These are phyloP conservation scores for Westerdykella aurantiaca DNA, from an alignment of 2,329 filamentous ascomycete genomes.

Conservation along the genomic window DNA sequence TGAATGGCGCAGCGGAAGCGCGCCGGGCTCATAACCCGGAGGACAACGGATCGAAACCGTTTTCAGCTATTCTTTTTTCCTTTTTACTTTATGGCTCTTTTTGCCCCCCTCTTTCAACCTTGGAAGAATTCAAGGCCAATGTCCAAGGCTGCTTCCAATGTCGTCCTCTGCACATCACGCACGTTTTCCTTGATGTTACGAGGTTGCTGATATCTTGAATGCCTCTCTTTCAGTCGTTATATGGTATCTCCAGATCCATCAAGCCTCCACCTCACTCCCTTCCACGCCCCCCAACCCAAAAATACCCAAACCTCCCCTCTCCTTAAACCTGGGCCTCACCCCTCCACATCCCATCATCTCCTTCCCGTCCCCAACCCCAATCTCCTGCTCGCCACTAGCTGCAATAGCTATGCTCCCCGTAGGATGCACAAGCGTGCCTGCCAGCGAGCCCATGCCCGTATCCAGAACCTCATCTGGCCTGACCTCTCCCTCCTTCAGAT, in stretches of 20 bases:
- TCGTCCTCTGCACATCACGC: too few relatives aligned
- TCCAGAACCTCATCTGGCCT: conserved; percentile 32
- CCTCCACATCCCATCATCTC: conserved; percentile 9
- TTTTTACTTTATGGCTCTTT: conserved; percentile 8
- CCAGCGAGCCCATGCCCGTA: conserved; percentile 16
- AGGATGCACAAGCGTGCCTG: conserved; percentile 20
- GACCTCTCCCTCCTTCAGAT: conserved; percentile 23
- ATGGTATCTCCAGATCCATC: too few relatives aligned
- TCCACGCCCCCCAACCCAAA: conserved; percentile 9
- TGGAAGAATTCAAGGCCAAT: too few relatives aligned
- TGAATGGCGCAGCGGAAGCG: conserved; percentile 33
- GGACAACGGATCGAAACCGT: conserved; percentile 26
- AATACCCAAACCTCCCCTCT: conserved; percentile 23
- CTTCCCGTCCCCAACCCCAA: conserved; percentile 1
- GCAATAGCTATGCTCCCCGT: conserved; percentile 18
- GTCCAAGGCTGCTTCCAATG: too few relatives aligned
- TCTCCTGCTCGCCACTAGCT: conserved; percentile 16
- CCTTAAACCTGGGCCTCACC: conserved; percentile 8
- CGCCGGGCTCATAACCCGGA: conserved; percentile 36
- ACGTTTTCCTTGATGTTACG: too few relatives aligned
- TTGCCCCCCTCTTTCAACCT: neutral
- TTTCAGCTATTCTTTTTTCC: conserved; percentile 14
- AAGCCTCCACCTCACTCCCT: too few relatives aligned
- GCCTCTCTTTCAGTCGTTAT: too few relatives aligned
- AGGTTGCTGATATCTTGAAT: too few relatives aligned